A percentile compares a stretch with the other conserved stretches of the same genome.
phyloP scores from a whole-genome alignment of 2,329 filamentous ascomycete genomes.

The Dothistroma septosporum region DNA sequence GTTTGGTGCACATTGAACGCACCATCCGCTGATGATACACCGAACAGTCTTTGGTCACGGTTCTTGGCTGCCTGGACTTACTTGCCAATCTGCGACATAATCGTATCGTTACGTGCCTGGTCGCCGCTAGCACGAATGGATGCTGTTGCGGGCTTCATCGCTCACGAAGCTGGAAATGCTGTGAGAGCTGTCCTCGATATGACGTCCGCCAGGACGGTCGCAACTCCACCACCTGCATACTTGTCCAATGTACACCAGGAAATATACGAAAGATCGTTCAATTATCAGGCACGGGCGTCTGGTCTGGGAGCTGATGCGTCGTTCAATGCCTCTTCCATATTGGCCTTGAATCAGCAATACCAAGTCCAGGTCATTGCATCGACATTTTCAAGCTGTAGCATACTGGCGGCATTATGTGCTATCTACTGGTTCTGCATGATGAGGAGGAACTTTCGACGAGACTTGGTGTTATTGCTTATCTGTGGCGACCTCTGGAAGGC shows the following conservation, averaged over 20 bases:
- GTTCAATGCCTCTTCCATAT: slow-evolving; percentile 21
- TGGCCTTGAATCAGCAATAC: slow-evolving; percentile 16
- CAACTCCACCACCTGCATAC: neutral
- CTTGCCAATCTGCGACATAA: neutral
- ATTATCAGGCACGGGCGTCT: neutral
- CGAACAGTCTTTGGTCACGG: neutral
- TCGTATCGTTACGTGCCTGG: neutral
- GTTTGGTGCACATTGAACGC: slow-evolving; percentile 12
- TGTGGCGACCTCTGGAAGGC: slow-evolving; percentile 68
- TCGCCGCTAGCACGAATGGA: slow-evolving; percentile 4
- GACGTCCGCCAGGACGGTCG: neutral
- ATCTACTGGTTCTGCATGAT: slow-evolving; percentile 72
- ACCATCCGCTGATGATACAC: slow-evolving; percentile 4
- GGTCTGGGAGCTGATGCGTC: slow-evolving; percentile 13
- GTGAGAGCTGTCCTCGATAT: neutral
- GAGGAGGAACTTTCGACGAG: slow-evolving; percentile 69
- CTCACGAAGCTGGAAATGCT: neutral
- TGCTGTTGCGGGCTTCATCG: neutral
- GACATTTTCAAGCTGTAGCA: slow-evolving; percentile 47
- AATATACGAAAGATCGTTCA: neutral
- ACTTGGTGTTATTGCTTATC: slow-evolving; percentile 70
- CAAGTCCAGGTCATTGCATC: slow-evolving; percentile 35
- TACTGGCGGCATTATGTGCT: slow-evolving; percentile 53
- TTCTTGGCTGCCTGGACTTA: neutral
- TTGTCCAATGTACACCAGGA: neutral